Conservation (phyloP, 1,139 yeast species). For the Candida albicans region DNA sequence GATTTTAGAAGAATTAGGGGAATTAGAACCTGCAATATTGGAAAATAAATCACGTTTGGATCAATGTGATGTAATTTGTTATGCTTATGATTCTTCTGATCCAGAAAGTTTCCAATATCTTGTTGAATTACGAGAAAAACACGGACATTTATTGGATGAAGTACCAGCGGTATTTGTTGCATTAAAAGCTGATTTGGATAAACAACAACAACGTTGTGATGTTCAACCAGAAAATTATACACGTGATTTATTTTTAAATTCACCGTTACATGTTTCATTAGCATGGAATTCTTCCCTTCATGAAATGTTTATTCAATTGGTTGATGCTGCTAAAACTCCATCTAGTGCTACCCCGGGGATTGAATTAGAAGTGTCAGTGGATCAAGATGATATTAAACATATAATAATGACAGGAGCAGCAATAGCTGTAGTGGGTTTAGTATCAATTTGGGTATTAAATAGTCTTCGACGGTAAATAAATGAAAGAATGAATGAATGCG, state of each 20-base stretch:
- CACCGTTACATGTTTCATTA: conserved; percentile 85
- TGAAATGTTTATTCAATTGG: conserved; percentile 82
- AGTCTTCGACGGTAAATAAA: conserved; percentile 24
- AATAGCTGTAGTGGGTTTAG: conserved; percentile 58
- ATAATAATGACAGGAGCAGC: conserved; percentile 65
- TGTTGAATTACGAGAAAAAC: conserved; percentile 61
- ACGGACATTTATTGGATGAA: conserved; percentile 55
- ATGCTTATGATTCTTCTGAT: conserved; percentile 90
- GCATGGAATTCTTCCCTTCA: conserved; percentile 85
- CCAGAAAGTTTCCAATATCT: conserved; percentile 90
- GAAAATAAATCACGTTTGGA: conserved; percentile 71
- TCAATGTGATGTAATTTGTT: conserved; percentile 87
- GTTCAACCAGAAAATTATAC: conserved; percentile 88
- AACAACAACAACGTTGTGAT: conserved; percentile 87
- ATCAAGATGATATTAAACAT: conserved; percentile 48
- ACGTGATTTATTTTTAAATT: conserved; percentile 54
- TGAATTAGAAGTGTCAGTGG: conserved; percentile 62
- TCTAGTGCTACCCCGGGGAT: conserved; percentile 77
- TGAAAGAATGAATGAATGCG: neutral
- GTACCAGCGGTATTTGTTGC: conserved; percentile 90
- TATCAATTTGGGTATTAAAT: conserved; percentile 62
- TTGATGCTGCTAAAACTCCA: conserved; percentile 85
- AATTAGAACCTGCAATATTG: conserved; percentile 76
- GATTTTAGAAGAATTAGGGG: conserved; percentile 87
- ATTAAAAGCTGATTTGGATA: conserved; percentile 88